phyloP scores from a whole-genome alignment of 805 yeast genomes.

The Ogataea populi-albae region DNA sequence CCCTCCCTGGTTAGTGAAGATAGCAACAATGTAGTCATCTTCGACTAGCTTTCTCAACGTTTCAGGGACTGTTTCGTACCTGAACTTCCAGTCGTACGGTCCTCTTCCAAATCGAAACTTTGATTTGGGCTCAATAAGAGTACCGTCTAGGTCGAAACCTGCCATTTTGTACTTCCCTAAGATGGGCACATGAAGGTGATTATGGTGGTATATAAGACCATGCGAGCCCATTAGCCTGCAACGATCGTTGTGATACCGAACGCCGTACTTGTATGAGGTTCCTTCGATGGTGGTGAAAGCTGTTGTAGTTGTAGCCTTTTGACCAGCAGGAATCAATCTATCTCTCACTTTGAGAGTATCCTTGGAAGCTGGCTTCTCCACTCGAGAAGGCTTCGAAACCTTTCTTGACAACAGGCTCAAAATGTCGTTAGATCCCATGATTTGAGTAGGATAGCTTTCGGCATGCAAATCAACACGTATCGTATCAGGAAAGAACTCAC shows the following conservation, averaged over 20 bases:
- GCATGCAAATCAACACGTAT: no score
- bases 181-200: no score
- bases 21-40: conserved; percentile 41
- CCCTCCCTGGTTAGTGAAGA: conserved; percentile 87
- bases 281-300: conserved; percentile 2
- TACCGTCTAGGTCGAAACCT: conserved; percentile 84
- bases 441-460: no score
- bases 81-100: conserved; percentile 74
- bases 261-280: conserved; percentile 2
- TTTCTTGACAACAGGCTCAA: conserved; percentile 1
- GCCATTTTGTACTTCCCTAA: conserved; percentile 47
- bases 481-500: no score
- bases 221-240: conserved; percentile 16
- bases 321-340: neutral
- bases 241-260: neutral
- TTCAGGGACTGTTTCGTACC: conserved; percentile 26
- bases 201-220: conserved; percentile 9
- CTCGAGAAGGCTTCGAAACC: no score
- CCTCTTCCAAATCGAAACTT: conserved; percentile 56
- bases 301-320: neutral
- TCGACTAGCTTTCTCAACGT: conserved; percentile 25
- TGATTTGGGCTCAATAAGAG: conserved; percentile 65
- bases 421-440: no score
- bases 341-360: conserved; percentile 1
- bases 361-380: no score